phyloP scores from a whole-genome alignment of 108 stramenopile genomes.

The Skeletonema marinoi region DNA sequence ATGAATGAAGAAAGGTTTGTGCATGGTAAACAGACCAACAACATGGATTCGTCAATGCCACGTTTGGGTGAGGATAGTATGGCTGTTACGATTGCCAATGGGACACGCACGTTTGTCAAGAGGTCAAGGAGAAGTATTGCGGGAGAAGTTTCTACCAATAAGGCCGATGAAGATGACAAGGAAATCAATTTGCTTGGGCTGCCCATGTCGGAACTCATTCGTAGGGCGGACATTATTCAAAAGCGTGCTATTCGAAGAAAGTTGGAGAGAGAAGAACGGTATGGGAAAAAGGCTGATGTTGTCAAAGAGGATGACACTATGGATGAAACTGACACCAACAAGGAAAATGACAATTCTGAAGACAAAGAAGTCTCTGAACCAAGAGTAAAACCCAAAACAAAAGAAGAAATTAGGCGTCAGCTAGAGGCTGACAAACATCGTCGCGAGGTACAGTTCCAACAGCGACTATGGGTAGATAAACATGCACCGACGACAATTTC shows the following conservation, averaged over 20 bases:
- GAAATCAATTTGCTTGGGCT: constrained; percentile 38
- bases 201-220: constrained; percentile 51
- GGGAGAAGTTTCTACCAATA: not conserved
- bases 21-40: not conserved
- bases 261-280: constrained; percentile 34
- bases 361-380: not conserved
- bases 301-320: constrained; percentile 16
- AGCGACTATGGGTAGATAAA: constrained; percentile 87
- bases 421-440: not conserved
- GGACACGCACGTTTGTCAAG: constrained; percentile 30
- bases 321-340: constrained; percentile 8
- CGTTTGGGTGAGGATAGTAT: constrained; percentile 33
- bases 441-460: constrained; percentile 33
- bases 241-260: constrained; percentile 40
- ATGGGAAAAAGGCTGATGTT: not conserved
- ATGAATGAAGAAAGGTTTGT: not conserved
- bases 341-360: not conserved
- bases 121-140: not conserved
- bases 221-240: constrained; percentile 45
- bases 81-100: constrained; percentile 35
- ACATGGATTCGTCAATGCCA: constrained; percentile 1
- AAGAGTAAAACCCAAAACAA: not conserved
- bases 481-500: constrained; percentile 91
- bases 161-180: constrained; percentile 10
- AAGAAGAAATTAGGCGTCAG: constrained; percentile 3